Percentiles rank a stretch among this genome's conserved stretches.
phyloP scores from a whole-genome alignment of 306 rosid genomes.

The Trifolium repens region DNA sequence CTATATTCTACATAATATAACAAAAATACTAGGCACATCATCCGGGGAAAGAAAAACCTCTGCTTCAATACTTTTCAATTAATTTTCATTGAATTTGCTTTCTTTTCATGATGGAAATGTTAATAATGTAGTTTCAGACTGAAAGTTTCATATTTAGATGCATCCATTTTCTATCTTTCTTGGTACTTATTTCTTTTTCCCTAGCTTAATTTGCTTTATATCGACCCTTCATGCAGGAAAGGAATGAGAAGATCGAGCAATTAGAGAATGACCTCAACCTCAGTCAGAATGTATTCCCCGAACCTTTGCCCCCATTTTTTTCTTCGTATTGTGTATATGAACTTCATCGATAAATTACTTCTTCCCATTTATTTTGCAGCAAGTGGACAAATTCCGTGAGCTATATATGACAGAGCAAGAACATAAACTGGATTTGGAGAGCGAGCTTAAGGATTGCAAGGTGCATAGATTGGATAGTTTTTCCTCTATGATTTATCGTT shows the following conservation, averaged over 20 bases:
- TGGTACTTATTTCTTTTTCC: slow-evolving; percentile 22
- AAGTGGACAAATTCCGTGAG: slow-evolving; percentile 74
- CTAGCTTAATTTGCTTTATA: slow-evolving; percentile 34
- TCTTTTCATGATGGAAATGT: not conserved
- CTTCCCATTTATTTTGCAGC: slow-evolving; percentile 56
- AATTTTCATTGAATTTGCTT: not conserved
- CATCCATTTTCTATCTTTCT: slow-evolving; percentile 14
- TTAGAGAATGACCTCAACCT: slow-evolving; percentile 75
- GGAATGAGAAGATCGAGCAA: slow-evolving; percentile 79
- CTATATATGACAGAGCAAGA: slow-evolving; percentile 81
- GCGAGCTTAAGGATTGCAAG: slow-evolving; percentile 80
- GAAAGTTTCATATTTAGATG: slow-evolving; percentile 27
- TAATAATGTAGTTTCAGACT: slow-evolving; percentile 9
- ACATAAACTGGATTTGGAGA: slow-evolving; percentile 70
- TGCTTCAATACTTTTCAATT: not conserved
- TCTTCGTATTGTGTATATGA: not conserved
- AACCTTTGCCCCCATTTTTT: slow-evolving; percentile 34
- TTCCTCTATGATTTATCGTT: slow-evolving; percentile 18
- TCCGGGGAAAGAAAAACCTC: not conserved
- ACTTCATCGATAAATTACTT: slow-evolving; percentile 13
- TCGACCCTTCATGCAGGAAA: slow-evolving; percentile 59
- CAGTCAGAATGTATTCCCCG: slow-evolving; percentile 62
- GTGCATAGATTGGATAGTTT: slow-evolving; percentile 37
- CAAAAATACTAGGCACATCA: not conserved
- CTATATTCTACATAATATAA: no score